Evolutionary conservation across 257 asterid genomes (phyloP), one percentile per base, ranked within the genome.

Genomic region (Solanum sejunctum): DNA sequence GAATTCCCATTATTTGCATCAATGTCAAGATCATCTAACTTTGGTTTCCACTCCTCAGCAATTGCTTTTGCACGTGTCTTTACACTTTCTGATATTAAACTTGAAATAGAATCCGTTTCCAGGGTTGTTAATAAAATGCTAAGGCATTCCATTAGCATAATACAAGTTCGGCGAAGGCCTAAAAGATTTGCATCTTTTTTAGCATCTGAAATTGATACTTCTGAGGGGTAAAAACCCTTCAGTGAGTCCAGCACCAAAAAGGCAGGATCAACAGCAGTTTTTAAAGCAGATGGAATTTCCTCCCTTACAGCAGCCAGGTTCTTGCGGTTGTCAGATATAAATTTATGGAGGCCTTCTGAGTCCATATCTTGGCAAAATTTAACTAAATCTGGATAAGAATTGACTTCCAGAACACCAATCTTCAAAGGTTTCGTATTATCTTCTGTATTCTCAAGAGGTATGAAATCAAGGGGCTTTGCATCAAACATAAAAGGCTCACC

Each of bases 1-100:
- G 99, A 97, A 88, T 95, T 97, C 80, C 99, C 99, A 84, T 93
- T 93, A 91, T 93, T 92, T 80, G 97, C 99, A 94, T 94, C 99
- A 86, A 89, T 89, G 80, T 95, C 98, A 84, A 97, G 97, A 85
- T 92, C 92, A 84, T 92, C 98, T 70, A 97, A 87, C 93, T 92
- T 95, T 10, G 98, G 98, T 85, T 95, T 94, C 99, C 99, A 97
- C 87, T 90, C 96, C 88, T 92, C 98, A 78, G 99, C 99, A 88
- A 95, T 92, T 82, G 88, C 86, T 87, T 94, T 97, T 63, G 99
- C 99, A 54, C 93, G 91, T 83, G 90, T 94, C 91, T 92, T 92
- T 32, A 89, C 92, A 88, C 83, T 90, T 85, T 82, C 93, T 10
- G 98, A 90, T 86, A 93, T 85, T 39, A 94, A 80, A 57, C 16